These are phyloP conservation scores for Alnus rubra DNA, from an alignment of 306 rosid species.

Conservation along the genomic window DNA sequence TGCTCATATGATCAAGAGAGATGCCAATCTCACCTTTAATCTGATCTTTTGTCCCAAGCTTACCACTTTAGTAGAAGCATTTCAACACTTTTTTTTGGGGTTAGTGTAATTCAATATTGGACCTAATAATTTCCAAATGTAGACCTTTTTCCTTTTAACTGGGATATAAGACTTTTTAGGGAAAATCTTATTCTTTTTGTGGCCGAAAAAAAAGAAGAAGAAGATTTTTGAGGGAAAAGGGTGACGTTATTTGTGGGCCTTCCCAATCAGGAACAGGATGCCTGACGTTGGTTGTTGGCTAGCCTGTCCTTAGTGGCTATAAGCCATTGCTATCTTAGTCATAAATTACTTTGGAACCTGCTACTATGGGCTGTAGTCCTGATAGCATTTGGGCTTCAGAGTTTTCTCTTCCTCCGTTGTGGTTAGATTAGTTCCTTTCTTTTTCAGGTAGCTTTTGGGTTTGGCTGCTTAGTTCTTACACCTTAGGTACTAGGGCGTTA, in stretches of 20 bases:
- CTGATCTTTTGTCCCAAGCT: neutral
- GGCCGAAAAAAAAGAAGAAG: too few species aligned
- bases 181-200: too few species aligned
- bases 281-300: neutral
- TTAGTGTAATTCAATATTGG: neutral
- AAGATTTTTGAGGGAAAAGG: neutral
- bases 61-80: neutral
- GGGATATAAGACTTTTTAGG: neutral
- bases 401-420: neutral
- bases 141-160: neutral
- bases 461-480: neutral
- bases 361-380: neutral
- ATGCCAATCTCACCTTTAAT: neutral
- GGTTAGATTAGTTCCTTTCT: neutral
- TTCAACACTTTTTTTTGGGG: neutral
- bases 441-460: neutral
- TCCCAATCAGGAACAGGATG: neutral
- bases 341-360: neutral
- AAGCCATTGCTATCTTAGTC: neutral
- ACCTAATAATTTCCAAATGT: neutral
- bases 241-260: neutral
- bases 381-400: neutral
- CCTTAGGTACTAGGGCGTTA: neutral
- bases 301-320: neutral
- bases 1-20: neutral